These are phyloP conservation scores for Elsinoe batatas DNA, from an alignment of 2,329 filamentous ascomycete species.

Conservation along the genomic window DNA sequence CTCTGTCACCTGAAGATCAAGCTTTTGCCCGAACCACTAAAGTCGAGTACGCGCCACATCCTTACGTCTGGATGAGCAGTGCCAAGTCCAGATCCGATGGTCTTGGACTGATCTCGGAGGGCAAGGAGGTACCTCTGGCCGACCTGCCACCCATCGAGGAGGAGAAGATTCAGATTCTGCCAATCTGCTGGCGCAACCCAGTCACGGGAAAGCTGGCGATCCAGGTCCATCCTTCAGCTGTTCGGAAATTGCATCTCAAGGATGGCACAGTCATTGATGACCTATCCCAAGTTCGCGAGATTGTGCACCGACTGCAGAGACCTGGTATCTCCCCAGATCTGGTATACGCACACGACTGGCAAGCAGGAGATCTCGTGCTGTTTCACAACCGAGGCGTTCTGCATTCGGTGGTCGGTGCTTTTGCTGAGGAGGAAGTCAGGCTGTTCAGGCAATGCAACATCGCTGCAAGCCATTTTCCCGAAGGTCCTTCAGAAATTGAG, in stretches of 20 bases:
- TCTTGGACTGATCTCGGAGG: constrained; percentile 60
- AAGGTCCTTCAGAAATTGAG: constrained; percentile 34
- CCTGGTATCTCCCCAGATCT: constrained; percentile 58
- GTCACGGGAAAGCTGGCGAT: constrained; percentile 58
- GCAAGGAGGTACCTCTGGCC: constrained; percentile 48
- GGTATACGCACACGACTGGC: constrained; percentile 69
- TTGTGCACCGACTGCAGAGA: constrained; percentile 61
- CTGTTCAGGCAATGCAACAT: constrained; percentile 73
- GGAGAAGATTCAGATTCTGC: constrained; percentile 59
- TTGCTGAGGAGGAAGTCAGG: constrained; percentile 61
- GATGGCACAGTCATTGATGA: constrained; percentile 63
- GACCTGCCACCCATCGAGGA: constrained; percentile 57
- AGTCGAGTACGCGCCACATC: constrained; percentile 68
- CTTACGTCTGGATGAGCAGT: constrained; percentile 71
- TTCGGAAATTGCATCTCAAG: constrained; percentile 56
- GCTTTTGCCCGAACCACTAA: constrained; percentile 56
- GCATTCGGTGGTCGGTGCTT: constrained; percentile 66
- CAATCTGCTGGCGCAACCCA: constrained; percentile 71
- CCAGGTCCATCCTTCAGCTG: constrained; percentile 64
- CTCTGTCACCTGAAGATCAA: constrained; percentile 55
- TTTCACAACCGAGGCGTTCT: constrained; percentile 70
- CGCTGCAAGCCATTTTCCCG: constrained; percentile 51
- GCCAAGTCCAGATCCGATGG: constrained; percentile 59
- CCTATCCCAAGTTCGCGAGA: constrained; percentile 54
- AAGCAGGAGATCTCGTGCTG: constrained; percentile 64